phyloP scores from a whole-genome alignment of 164 flowering plant species.

The Annona squamosa region DNA sequence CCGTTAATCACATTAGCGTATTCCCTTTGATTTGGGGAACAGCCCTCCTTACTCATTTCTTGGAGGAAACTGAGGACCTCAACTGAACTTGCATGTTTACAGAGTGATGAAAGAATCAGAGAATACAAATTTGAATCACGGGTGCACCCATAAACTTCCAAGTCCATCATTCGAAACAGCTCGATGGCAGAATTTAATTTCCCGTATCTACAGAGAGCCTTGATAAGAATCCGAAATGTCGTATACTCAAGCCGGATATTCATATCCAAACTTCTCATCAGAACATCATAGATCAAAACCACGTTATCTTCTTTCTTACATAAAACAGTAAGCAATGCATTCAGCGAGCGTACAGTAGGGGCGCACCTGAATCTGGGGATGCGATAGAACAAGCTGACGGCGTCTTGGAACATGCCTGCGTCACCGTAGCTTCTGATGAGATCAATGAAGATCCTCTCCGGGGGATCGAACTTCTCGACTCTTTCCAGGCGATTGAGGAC shows the following conservation, averaged over 20 bases:
- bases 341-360: constrained; percentile 52
- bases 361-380: constrained; percentile 66
- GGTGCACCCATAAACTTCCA: constrained; percentile 31
- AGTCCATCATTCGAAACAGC: constrained; percentile 32
- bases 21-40: constrained; percentile 35
- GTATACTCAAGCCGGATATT: constrained; percentile 58
- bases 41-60: constrained; percentile 40
- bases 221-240: constrained; percentile 39
- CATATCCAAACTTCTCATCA: constrained; percentile 42
- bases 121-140: constrained; percentile 44
- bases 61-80: constrained; percentile 42
- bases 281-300: constrained; percentile 36
- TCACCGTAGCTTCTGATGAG: constrained; percentile 40
- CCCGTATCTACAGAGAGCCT: constrained; percentile 49
- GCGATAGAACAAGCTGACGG: constrained; percentile 45
- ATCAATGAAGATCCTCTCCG: constrained; percentile 45
- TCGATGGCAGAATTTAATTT: constrained; percentile 46
- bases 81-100: constrained; percentile 22
- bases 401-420: constrained; percentile 32
- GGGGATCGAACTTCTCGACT: constrained; percentile 44
- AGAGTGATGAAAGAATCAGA: constrained; percentile 35
- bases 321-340: constrained; percentile 44
- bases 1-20: constrained; percentile 43
- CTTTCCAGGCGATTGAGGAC: constrained; percentile 51
- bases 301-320: constrained; percentile 32